phyloP scores from a whole-genome alignment of 768 basidiomycete genomes.

The Tremella yokohamensis region DNA sequence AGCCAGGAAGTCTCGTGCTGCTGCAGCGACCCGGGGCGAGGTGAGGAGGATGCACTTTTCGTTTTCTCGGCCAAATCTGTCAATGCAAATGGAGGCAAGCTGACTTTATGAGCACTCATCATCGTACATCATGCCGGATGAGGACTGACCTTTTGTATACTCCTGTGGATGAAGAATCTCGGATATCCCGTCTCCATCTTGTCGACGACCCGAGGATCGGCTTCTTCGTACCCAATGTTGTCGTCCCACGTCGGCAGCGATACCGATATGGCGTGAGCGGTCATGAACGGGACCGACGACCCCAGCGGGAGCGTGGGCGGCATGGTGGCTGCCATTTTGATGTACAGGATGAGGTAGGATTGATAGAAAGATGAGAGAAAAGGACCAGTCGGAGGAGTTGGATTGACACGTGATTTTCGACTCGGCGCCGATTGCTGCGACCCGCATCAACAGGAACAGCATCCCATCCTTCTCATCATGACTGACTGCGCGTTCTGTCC shows the following conservation, averaged over 20 bases:
- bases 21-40: conserved; percentile 66
- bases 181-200: conserved; percentile 88
- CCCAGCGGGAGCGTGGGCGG: conserved; percentile 41
- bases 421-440: no score
- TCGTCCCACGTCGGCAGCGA: conserved; percentile 90
- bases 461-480: no score
- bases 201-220: conserved; percentile 71
- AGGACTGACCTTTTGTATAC: conserved; percentile 70
- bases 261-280: conserved; percentile 87
- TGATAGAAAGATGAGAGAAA: neutral
- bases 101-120: conserved; percentile 51
- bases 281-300: conserved; percentile 47
- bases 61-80: conserved; percentile 67
- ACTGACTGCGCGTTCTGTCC: no score
- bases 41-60: conserved; percentile 80
- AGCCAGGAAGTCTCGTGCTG: conserved; percentile 68
- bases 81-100: conserved; percentile 73
- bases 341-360: conserved; percentile 1
- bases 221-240: conserved; percentile 87
- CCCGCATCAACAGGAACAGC: no score
- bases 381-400: no score
- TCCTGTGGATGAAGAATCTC: conserved; percentile 85
- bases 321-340: conserved; percentile 15
- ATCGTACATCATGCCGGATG: neutral
- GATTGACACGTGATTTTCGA: no score